phyloP scores from a whole-genome alignment of 2,329 filamentous ascomycete genomes.

The Aspergillus hortae region DNA sequence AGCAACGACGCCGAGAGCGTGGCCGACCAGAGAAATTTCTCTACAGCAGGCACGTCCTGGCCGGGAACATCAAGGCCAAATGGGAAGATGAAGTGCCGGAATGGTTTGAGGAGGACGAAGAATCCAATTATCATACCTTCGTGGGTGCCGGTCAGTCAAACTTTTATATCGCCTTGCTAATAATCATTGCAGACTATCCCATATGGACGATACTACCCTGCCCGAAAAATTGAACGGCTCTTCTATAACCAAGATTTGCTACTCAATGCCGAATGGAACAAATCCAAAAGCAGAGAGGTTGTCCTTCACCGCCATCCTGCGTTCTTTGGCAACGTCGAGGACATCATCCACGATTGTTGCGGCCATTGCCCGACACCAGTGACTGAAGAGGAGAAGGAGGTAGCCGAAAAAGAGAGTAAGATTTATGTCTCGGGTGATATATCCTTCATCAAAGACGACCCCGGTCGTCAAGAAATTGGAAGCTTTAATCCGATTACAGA shows the following conservation, averaged over 20 bases:
- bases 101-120: constrained; percentile 72
- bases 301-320: constrained; percentile 80
- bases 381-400: constrained; percentile 68
- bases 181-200: constrained; percentile 42
- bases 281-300: constrained; percentile 68
- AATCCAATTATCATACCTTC: constrained; percentile 77
- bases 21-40: constrained; percentile 56
- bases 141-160: constrained; percentile 45
- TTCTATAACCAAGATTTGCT: constrained; percentile 78
- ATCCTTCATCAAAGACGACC: constrained; percentile 73
- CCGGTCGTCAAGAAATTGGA: constrained; percentile 69
- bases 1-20: constrained; percentile 67
- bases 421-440: constrained; percentile 72
- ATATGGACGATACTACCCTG: constrained; percentile 35
- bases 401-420: constrained; percentile 68
- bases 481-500: constrained; percentile 78
- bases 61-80: constrained; percentile 71
- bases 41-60: constrained; percentile 41
- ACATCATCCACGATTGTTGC: constrained; percentile 78
- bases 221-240: constrained; percentile 69
- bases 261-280: constrained; percentile 85
- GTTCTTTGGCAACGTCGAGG: constrained; percentile 73
- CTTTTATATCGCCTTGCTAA: neutral
- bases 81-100: constrained; percentile 80
- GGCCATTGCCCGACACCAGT: constrained; percentile 68